Percentiles rank a stretch among this genome's conserved stretches.
phyloP scores from a whole-genome alignment of 2,329 filamentous ascomycete species.

The Alternaria infectoria region DNA sequence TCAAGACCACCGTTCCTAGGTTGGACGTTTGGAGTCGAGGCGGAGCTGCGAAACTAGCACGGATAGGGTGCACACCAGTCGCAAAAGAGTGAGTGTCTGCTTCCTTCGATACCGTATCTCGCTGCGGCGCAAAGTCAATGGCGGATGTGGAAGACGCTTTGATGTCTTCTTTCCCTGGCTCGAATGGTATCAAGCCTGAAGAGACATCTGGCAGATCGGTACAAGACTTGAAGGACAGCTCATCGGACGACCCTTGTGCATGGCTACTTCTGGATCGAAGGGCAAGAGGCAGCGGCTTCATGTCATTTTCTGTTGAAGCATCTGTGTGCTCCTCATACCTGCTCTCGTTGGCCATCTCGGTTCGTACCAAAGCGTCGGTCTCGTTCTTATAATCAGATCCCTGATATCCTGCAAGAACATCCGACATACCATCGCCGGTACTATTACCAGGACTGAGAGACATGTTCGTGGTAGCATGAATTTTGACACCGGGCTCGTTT shows the following conservation, averaged over 20 bases:
- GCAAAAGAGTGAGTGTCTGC: conserved; percentile 32
- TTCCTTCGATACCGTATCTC: conserved; percentile 21
- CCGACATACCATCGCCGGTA: conserved; percentile 43
- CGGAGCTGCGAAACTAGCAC: conserved; percentile 21
- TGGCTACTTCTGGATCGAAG: conserved; percentile 23
- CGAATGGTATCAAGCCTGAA: neutral
- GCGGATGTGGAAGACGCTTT: conserved; percentile 23
- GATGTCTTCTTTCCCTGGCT: conserved; percentile 4
- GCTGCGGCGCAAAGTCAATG: conserved; percentile 14
- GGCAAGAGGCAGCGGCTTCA: conserved; percentile 1
- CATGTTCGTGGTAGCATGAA: neutral
- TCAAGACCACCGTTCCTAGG: conserved; percentile 6
- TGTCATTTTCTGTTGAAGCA: neutral
- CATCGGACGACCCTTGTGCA: conserved; percentile 38
- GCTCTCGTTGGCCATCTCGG: neutral
- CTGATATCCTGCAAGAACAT: conserved; percentile 41
- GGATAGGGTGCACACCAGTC: conserved; percentile 28
- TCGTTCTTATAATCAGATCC: conserved; percentile 33
- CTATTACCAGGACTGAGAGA: conserved; percentile 18
- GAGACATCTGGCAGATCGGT: conserved; percentile 26
- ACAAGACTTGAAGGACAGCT: conserved; percentile 45
- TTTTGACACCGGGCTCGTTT: conserved; percentile 7
- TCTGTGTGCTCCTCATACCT: conserved; percentile 10
- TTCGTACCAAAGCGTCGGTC: conserved; percentile 1
- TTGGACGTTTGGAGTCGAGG: conserved; percentile 17